A percentile compares a stretch with the other conserved stretches of the same genome.
Evolutionary conservation across 805 yeast species (phyloP).

Genomic region (Cyberlindnera samutprakarnensis): DNA sequence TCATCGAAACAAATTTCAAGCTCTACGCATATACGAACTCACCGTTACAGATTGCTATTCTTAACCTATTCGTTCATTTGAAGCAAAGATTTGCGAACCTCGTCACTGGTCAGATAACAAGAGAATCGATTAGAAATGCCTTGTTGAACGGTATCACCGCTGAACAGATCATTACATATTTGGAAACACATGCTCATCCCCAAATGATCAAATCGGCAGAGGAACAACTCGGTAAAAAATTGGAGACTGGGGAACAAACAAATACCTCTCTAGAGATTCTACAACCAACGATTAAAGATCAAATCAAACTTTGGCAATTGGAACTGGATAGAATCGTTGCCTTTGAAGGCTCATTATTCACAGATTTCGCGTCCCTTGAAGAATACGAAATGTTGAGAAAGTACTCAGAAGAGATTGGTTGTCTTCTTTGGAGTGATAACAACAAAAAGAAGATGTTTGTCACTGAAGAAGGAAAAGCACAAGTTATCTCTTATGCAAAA

Average conservation of each 20-base stretch:
- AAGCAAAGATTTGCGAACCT: constrained; percentile 81
- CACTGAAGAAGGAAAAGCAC: constrained; percentile 77
- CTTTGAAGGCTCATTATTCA: constrained; percentile 79
- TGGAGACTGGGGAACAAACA: constrained; percentile 45
- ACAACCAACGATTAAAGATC: constrained; percentile 97
- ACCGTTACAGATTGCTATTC: constrained; percentile 88
- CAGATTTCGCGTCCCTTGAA: constrained; percentile 70
- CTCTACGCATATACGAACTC: constrained; percentile 89
- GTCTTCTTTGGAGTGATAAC: constrained; percentile 79
- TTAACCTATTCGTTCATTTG: constrained; percentile 81
- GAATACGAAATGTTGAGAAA: constrained; percentile 67
- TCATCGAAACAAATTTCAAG: constrained; percentile 90
- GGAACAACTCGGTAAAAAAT: constrained; percentile 55
- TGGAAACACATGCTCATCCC: constrained; percentile 90
- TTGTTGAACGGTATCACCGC: constrained; percentile 86
- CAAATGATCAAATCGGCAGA: constrained; percentile 77
- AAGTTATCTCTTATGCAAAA: constrained; percentile 86
- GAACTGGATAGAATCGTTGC: constrained; percentile 89
- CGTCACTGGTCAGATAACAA: constrained; percentile 88
- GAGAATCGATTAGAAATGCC: constrained; percentile 87
- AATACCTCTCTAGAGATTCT: constrained; percentile 53
- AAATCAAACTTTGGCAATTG: constrained; percentile 90
- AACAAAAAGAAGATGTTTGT: constrained; percentile 71
- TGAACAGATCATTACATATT: constrained; percentile 83
- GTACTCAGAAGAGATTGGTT: constrained; percentile 90